These are phyloP conservation scores for Moelleriella libera DNA, from an alignment of 2,329 filamentous ascomycete genomes.

Conservation along the genomic window DNA sequence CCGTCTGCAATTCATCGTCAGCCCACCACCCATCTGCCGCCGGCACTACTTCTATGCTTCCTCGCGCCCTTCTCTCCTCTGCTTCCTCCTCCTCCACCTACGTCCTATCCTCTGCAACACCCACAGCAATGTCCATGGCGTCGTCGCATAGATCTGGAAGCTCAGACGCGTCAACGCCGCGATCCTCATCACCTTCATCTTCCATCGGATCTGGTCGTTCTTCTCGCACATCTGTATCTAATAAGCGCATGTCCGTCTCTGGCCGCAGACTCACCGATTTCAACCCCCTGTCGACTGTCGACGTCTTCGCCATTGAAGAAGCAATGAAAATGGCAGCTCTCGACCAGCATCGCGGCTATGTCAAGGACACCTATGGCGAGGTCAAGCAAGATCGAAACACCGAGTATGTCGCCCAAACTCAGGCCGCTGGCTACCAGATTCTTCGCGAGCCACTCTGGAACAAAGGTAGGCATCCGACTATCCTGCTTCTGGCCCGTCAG, in stretches of 20 bases:
- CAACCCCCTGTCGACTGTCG: conserved; percentile 42
- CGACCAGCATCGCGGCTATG: conserved; percentile 46
- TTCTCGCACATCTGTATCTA: conserved; percentile 36
- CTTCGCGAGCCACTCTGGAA: conserved; percentile 50
- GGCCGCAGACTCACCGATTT: conserved; percentile 34
- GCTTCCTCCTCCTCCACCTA: conserved; percentile 3
- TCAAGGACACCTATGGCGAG: conserved; percentile 39
- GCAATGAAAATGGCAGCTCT: conserved; percentile 46
- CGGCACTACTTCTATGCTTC: neutral
- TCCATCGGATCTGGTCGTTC: conserved; percentile 32
- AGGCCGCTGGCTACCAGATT: conserved; percentile 46
- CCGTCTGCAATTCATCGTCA: conserved; percentile 1
- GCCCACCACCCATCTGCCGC: neutral
- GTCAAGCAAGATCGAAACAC: conserved; percentile 39
- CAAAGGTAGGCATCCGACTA: conserved; percentile 34
- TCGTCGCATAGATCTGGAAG: conserved; percentile 27
- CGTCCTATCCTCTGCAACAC: conserved; percentile 4
- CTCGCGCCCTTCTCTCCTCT: neutral
- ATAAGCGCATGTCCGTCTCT: conserved; percentile 35
- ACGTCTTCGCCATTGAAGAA: conserved; percentile 42
- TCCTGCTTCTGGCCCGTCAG: no score
- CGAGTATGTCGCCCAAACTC: conserved; percentile 35
- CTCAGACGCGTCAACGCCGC: conserved; percentile 39
- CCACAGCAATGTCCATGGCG: conserved; percentile 14
- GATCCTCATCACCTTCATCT: conserved; percentile 36